phyloP scores from a whole-genome alignment of 208 protist genomes.

The Tritrichomonas musculus region DNA sequence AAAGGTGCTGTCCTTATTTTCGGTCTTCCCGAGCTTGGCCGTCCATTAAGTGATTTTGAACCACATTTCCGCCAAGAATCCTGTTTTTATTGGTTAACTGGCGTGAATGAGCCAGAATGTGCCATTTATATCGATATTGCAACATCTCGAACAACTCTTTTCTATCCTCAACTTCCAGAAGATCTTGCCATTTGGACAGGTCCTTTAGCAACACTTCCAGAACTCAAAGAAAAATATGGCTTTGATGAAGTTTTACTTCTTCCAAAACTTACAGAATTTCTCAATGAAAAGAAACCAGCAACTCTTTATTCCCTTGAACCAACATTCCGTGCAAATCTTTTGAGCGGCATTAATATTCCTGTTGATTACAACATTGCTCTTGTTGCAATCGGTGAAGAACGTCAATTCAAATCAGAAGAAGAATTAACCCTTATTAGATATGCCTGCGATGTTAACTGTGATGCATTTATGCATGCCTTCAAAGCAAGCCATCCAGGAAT shows the following conservation, averaged over 20 bases:
- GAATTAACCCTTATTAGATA: constrained; percentile 34
- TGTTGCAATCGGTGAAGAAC: constrained; percentile 29
- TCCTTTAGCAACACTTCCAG: not conserved
- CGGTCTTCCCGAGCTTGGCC: not conserved
- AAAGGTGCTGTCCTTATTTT: not conserved
- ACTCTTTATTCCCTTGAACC: not conserved
- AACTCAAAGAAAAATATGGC: not conserved
- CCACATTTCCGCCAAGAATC: constrained; percentile 16
- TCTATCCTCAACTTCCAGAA: constrained; percentile 1
- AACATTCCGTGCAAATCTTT: not conserved
- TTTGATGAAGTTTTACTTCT: not conserved
- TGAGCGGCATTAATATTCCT: not conserved
- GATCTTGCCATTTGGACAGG: not conserved
- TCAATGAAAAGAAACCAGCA: not conserved
- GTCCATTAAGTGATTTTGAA: not conserved
- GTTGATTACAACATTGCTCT: not conserved
- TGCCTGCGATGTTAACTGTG: constrained; percentile 31
- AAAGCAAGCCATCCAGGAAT: not conserved
- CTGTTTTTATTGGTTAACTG: not conserved
- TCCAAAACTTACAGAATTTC: not conserved
- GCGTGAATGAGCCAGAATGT: not conserved
- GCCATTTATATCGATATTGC: not conserved
- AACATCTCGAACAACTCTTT: not conserved
- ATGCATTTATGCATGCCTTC: not conserved
- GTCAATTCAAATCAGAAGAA: constrained; percentile 33